These are phyloP conservation scores for Debaryomyces udenii DNA, from an alignment of 1,139 yeast species.

Conservation along the genomic window DNA sequence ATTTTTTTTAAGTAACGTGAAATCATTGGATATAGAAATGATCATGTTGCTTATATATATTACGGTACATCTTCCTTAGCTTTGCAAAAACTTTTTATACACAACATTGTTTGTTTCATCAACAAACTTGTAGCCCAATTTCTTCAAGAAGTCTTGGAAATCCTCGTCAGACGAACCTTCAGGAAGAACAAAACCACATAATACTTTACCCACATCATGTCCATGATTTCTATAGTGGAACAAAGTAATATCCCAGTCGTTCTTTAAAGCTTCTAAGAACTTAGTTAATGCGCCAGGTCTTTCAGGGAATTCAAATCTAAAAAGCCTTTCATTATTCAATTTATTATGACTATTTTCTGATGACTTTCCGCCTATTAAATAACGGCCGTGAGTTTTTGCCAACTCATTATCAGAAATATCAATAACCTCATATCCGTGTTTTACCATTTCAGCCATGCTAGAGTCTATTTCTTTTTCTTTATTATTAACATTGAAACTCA, in stretches of 20 bases:
- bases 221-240: slow-evolving; percentile 98
- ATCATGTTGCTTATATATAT: slow-evolving; percentile 7
- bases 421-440: slow-evolving; percentile 60
- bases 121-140: slow-evolving; percentile 71
- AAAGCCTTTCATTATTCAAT: slow-evolving; percentile 71
- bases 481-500: slow-evolving; percentile 82
- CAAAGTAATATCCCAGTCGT: slow-evolving; percentile 87
- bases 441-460: slow-evolving; percentile 44
- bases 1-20: neutral
- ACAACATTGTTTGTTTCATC: slow-evolving; percentile 88
- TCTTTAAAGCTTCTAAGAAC: slow-evolving; percentile 70
- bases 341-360: slow-evolving; percentile 38
- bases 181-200: slow-evolving; percentile 89
- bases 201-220: slow-evolving; percentile 87
- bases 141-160: slow-evolving; percentile 68
- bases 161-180: slow-evolving; percentile 60
- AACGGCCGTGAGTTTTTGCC: slow-evolving; percentile 96
- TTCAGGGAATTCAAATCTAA: slow-evolving; percentile 94
- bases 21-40: neutral
- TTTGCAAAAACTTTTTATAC: slow-evolving; percentile 67
- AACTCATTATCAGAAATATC: slow-evolving; percentile 91
- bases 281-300: slow-evolving; percentile 90
- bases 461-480: slow-evolving; percentile 56
- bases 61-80: slow-evolving; percentile 4
- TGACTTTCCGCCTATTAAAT: slow-evolving; percentile 88